Percentiles rank a stretch among this genome's conserved stretches.
Evolutionary conservation across 1,284 basidiomycete genomes (phyloP).

Genomic region (Schizophyllum amplum): DNA sequence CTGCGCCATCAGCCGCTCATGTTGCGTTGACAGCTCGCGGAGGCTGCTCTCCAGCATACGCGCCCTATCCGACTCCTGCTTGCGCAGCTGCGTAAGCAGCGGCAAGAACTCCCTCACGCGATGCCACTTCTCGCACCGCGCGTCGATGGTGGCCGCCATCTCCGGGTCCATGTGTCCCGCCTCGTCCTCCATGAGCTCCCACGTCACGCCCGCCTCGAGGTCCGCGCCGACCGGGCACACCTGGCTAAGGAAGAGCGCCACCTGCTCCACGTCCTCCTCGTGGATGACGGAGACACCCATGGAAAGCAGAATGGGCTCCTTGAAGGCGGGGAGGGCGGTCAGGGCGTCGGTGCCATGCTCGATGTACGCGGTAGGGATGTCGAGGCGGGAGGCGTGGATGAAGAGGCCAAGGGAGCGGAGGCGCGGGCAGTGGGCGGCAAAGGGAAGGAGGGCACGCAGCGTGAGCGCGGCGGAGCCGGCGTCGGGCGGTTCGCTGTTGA

Average conservation of each 20-base stretch:
- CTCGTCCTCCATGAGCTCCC: slow-evolving; percentile 23
- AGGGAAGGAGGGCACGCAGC: slow-evolving; percentile 16
- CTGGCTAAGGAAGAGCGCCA: slow-evolving; percentile 46
- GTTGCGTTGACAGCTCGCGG: slow-evolving; percentile 42
- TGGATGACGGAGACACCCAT: slow-evolving; percentile 42
- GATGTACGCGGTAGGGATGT: slow-evolving; percentile 6
- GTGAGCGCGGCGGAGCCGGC: slow-evolving; percentile 6
- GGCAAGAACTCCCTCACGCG: slow-evolving; percentile 39
- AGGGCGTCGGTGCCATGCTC: neutral
- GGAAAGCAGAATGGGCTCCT: slow-evolving; percentile 29
- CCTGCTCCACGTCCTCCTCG: slow-evolving; percentile 24
- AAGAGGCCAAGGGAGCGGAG: slow-evolving; percentile 17
- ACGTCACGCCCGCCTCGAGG: slow-evolving; percentile 35
- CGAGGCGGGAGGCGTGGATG: slow-evolving; percentile 14
- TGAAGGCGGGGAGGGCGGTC: slow-evolving; percentile 22
- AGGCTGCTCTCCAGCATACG: slow-evolving; percentile 37
- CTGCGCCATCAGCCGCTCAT: slow-evolving; percentile 27
- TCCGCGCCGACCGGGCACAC: slow-evolving; percentile 33
- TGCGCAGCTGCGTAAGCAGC: slow-evolving; percentile 35
- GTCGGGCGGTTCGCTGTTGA: slow-evolving; percentile 14
- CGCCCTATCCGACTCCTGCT: slow-evolving; percentile 38
- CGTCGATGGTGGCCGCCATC: slow-evolving; percentile 20
- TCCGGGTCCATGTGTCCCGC: slow-evolving; percentile 12
- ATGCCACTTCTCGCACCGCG: slow-evolving; percentile 33
- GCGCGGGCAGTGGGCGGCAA: slow-evolving; percentile 17